These are phyloP conservation scores for Phellopilus nigrolimitatus DNA, from an alignment of 1,284 basidiomycete species.

Conservation along the genomic window DNA sequence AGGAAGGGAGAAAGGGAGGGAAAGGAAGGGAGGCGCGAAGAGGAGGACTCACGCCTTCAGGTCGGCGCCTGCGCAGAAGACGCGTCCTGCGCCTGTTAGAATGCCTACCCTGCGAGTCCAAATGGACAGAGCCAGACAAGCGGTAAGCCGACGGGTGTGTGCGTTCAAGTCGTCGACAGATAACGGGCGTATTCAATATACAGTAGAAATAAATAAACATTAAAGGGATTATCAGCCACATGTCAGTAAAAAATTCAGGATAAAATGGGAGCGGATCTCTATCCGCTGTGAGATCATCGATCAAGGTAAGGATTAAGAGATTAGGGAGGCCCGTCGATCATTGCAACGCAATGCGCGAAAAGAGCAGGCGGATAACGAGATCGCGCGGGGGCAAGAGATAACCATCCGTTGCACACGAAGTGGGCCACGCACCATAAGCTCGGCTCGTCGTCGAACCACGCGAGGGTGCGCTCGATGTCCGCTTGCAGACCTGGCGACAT, in stretches of 20 bases:
- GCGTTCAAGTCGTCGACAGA: no score
- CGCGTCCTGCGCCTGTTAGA: conserved; percentile 70
- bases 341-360: no score
- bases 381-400: no score
- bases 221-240: no score
- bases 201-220: no score
- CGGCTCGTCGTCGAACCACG: conserved; percentile 76
- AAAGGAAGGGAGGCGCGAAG: neutral
- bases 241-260: no score
- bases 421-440: conserved; percentile 60
- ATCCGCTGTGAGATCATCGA: no score
- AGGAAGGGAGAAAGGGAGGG: neutral
- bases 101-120: conserved; percentile 58
- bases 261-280: no score
- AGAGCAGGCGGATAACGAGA: neutral
- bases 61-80: conserved; percentile 82
- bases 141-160: no score
- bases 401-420: neutral
- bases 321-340: no score
- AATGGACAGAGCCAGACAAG: neutral
- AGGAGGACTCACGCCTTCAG: conserved; percentile 55
- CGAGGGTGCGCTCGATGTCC: conserved; percentile 54
- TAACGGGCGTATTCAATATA: no score
- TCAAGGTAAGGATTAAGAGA: no score
- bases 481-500: conserved; percentile 57